Evolutionary conservation across 202 grass and related monocot species (phyloP).

Genomic region (Carex arenaria): DNA sequence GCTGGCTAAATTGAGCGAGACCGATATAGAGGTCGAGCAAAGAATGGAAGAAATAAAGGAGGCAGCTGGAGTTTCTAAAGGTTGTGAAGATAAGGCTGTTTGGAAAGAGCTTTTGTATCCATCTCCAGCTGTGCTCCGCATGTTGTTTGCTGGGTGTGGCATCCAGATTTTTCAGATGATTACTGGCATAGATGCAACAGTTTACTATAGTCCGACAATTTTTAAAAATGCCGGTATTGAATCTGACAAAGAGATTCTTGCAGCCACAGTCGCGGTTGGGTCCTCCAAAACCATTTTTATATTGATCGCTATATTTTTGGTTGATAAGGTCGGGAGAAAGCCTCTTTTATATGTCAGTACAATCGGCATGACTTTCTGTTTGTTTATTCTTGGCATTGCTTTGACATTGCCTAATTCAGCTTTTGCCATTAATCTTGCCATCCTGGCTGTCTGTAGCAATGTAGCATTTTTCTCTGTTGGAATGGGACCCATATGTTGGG

Average conservation of each 20-base stretch:
- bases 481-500: conserved; percentile 83
- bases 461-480: conserved; percentile 87
- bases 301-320: conserved; percentile 76
- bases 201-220: conserved; percentile 80
- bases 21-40: conserved; percentile 53
- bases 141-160: conserved; percentile 68
- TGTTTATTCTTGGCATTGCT: conserved; percentile 53
- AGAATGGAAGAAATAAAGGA: conserved; percentile 64
- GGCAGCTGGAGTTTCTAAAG: conserved; percentile 43
- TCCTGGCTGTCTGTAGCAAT: conserved; percentile 72
- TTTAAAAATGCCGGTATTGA: conserved; percentile 71
- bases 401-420: conserved; percentile 45
- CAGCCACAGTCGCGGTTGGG: conserved; percentile 66
- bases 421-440: conserved; percentile 45
- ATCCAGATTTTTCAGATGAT: conserved; percentile 91
- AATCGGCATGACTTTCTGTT: conserved; percentile 74
- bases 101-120: conserved; percentile 77
- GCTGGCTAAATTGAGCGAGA: conserved; percentile 52
- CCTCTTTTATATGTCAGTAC: conserved; percentile 88
- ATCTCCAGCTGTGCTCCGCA: conserved; percentile 51
- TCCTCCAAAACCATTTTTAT: conserved; percentile 83
- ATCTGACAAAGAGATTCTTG: conserved; percentile 70
- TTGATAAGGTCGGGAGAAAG: conserved; percentile 79
- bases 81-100: conserved; percentile 51
- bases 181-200: conserved; percentile 77